Evolutionary conservation across 768 basidiomycete species (phyloP).

Genomic region (Nidularia sp.): DNA sequence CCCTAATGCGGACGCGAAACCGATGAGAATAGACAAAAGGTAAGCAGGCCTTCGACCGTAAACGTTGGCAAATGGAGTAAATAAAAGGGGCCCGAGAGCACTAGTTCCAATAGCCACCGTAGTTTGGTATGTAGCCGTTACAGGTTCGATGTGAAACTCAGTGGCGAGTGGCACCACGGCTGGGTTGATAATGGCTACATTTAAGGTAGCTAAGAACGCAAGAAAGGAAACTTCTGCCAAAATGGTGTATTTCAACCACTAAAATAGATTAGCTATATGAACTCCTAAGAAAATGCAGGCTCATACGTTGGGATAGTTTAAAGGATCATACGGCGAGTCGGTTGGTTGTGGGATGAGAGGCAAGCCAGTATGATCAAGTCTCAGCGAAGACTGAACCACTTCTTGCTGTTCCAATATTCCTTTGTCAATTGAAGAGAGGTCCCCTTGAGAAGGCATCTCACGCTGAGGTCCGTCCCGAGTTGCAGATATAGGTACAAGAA

Average conservation of each 20-base stretch:
- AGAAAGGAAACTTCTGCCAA: conserved; percentile 26
- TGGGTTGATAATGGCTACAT: conserved; percentile 32
- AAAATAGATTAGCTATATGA: background rate
- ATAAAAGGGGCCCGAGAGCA: conserved; percentile 29
- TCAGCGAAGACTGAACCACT: too few relatives aligned
- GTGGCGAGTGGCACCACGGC: conserved; percentile 30
- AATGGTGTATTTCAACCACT: conserved; percentile 32
- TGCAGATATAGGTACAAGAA: too few relatives aligned
- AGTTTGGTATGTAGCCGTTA: conserved; percentile 37
- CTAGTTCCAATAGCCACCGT: conserved; percentile 31
- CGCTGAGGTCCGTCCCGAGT: too few relatives aligned
- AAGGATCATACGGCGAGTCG: conserved; percentile 29
- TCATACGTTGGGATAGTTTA: conserved; percentile 33
- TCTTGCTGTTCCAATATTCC: too few relatives aligned
- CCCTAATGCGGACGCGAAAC: conserved; percentile 26
- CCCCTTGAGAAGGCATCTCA: too few relatives aligned
- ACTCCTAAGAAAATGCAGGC: background rate
- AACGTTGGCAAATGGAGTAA: conserved; percentile 35
- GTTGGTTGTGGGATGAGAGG: conserved; percentile 40
- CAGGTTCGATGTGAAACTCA: conserved; percentile 29
- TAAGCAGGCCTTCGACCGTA: conserved; percentile 36
- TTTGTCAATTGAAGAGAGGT: too few relatives aligned
- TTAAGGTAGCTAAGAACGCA: conserved; percentile 32
- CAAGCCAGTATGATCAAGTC: conserved; percentile 25
- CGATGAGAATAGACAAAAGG: conserved; percentile 27